Conservation (phyloP, 305 asterid genomes). For the Caryopteris hybrid region DNA sequence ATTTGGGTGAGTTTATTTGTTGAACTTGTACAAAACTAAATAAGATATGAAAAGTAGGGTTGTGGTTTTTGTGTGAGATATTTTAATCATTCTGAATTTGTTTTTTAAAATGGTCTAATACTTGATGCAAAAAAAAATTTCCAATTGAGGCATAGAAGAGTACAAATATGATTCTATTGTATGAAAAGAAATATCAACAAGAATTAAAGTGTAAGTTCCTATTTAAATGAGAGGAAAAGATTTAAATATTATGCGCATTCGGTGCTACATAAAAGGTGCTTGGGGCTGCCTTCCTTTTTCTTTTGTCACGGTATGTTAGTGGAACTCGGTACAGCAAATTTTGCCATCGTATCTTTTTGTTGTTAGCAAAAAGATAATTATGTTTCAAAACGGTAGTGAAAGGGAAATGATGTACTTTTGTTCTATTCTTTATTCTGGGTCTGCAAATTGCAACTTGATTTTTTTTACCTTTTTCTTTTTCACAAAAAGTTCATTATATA, state of each 20-base stretch:
- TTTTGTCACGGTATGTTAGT: conserved; percentile 30
- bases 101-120: not conserved
- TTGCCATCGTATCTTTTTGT: conserved; percentile 25
- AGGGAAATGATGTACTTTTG: conserved; percentile 17
- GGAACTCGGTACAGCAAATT: conserved; percentile 35
- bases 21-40: not conserved
- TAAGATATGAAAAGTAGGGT: not conserved
- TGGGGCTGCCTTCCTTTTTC: conserved; percentile 20
- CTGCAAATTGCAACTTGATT: conserved; percentile 17
- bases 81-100: not conserved
- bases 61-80: not conserved
- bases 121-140: not conserved
- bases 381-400: conserved; percentile 24
- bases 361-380: conserved; percentile 27
- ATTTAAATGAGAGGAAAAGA: not conserved
- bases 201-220: not conserved
- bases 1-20: not conserved
- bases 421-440: conserved; percentile 11
- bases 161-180: not conserved
- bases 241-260: conserved; percentile 11
- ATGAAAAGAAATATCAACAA: not conserved
- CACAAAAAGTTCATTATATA: no score
- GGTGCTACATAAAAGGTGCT: conserved; percentile 30
- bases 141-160: conserved; percentile 12
- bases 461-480: conserved; percentile 4